Base-by-base conservation (phyloP, 805 yeast species). In the Kregervanrija fluxuum region DNA sequence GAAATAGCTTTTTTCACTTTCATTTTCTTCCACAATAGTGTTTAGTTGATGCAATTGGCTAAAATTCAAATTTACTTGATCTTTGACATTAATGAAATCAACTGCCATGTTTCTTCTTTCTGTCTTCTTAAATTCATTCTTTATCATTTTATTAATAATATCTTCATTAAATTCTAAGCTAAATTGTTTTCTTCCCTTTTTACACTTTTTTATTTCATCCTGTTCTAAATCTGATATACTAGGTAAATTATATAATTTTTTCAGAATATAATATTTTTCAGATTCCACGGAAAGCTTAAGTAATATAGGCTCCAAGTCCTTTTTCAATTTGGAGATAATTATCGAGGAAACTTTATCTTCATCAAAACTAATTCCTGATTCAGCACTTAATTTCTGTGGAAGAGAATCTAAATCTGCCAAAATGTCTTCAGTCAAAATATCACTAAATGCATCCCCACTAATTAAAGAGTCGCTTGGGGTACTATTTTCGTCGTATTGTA, bases 201-300 rank as follows among this genome's bases (percentile, higher is more conserved):
- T 37, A 16, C 35, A 45, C 15, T 43, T 41, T 5, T 22, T 10
- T 32, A 35, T 40, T 8, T 47, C 35, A 17, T 50, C 49, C 15
- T 43, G 47, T 17, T 49, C 49, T 31, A 60, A 39, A 30, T 55
- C 53, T 0, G 59, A 51, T 5, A 59, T 48, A 43, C 63, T 59
- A 8, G 63, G 64, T 22, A 60, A 49, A 38, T 53, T 59, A 35
- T 57, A 56, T 3, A 58, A 34, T 14, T 31, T 38, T 42, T 57
- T 60, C 22, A 55, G 36, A 5, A 51, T 37, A 32, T 56, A 54
- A 41, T 61, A 62, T 36, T 62, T 59, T 17, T 45, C 47, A 5
- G 57, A 45, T 8, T 51, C 48, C 11, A 48, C 35, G 15, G 54
- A 43, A 32, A 60, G 33, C 8, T 35, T 37, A n/a, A 44, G 43